Evolutionary conservation across 2,329 filamentous ascomycete genomes (phyloP).

Genomic region (Pseudogymnoascus verrucosus): DNA sequence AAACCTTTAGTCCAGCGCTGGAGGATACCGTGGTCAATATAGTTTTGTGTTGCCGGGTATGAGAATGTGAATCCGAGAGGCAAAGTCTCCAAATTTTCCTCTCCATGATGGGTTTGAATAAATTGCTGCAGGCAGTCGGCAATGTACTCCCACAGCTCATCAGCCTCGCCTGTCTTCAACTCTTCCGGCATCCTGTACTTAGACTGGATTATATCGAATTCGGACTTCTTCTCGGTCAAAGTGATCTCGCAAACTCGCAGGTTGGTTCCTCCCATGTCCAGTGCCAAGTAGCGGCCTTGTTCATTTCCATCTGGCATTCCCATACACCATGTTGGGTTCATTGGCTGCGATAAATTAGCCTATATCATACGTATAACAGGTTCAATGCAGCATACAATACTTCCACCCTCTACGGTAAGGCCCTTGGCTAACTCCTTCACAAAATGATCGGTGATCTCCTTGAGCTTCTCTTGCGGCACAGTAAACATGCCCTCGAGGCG

Average conservation of each 20-base stretch:
- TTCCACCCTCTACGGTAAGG: conserved; percentile 78
- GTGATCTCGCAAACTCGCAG: conserved; percentile 90
- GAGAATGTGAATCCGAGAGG: conserved; percentile 94
- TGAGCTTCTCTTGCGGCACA: conserved; percentile 70
- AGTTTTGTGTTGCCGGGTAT: conserved; percentile 87
- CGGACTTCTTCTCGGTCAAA: conserved; percentile 76
- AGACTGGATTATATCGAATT: conserved; percentile 91
- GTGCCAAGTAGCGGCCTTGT: conserved; percentile 76
- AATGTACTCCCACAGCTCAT: conserved; percentile 92
- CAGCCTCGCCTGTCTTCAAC: conserved; percentile 73
- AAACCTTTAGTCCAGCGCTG: conserved; percentile 98
- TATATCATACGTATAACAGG: background rate
- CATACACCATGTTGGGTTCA: conserved; percentile 98
- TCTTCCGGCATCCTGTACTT: conserved; percentile 94
- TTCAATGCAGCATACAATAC: conserved; percentile 60
- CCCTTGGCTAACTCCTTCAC: conserved; percentile 81
- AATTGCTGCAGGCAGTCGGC: conserved; percentile 89
- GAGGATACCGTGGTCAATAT: conserved; percentile 84
- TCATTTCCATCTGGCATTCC: conserved; percentile 79
- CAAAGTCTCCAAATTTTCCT: conserved; percentile 54
- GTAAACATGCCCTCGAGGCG: conserved; percentile 77
- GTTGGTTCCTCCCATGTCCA: conserved; percentile 97
- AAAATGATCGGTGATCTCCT: conserved; percentile 86
- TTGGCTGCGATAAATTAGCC: conserved; percentile 54
- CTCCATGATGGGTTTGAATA: conserved; percentile 73